A percentile compares a stretch with the other conserved stretches of the same genome.
These are phyloP conservation scores for Fistulifera pelliculosa DNA, from an alignment of 108 stramenopile genomes.

Conservation along the genomic window DNA sequence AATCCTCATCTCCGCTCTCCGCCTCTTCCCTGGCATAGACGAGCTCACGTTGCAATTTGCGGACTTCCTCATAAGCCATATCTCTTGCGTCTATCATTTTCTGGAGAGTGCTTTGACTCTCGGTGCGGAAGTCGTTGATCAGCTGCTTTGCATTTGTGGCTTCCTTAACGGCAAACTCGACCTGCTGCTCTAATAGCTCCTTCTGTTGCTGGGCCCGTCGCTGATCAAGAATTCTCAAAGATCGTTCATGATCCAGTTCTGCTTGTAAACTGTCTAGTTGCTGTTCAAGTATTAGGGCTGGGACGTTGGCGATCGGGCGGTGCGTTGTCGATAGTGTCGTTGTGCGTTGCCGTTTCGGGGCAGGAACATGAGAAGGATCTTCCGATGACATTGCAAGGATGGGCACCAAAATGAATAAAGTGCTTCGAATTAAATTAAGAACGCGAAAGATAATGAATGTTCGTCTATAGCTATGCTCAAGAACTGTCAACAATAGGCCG, in stretches of 20 bases:
- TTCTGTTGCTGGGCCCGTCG: constrained; percentile 32
- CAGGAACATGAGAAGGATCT: too few species aligned
- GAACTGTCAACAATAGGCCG: too few species aligned
- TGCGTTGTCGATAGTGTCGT: too few species aligned
- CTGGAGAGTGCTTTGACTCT: constrained; percentile 31
- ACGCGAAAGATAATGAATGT: too few species aligned
- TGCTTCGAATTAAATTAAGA: too few species aligned
- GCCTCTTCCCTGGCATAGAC: constrained; percentile 1
- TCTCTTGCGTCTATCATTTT: constrained; percentile 23
- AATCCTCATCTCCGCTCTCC: constrained; percentile 1
- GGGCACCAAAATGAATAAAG: too few species aligned
- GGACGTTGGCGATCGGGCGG: not conserved
- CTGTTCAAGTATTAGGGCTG: constrained; percentile 22
- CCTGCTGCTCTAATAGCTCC: constrained; percentile 48
- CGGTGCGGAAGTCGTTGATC: constrained; percentile 38
- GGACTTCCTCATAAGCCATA: constrained; percentile 20
- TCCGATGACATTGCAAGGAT: too few species aligned
- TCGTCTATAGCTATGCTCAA: too few species aligned
- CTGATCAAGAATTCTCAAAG: constrained; percentile 53
- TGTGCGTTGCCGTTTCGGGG: too few species aligned
- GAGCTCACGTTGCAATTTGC: constrained; percentile 23
- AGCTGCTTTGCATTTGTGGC: constrained; percentile 34
- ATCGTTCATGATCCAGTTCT: constrained; percentile 64
- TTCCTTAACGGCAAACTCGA: constrained; percentile 63
- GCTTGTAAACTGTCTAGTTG: constrained; percentile 56